phyloP scores from a whole-genome alignment of 2,329 filamentous ascomycete genomes.

The Fusarium floridanum region DNA sequence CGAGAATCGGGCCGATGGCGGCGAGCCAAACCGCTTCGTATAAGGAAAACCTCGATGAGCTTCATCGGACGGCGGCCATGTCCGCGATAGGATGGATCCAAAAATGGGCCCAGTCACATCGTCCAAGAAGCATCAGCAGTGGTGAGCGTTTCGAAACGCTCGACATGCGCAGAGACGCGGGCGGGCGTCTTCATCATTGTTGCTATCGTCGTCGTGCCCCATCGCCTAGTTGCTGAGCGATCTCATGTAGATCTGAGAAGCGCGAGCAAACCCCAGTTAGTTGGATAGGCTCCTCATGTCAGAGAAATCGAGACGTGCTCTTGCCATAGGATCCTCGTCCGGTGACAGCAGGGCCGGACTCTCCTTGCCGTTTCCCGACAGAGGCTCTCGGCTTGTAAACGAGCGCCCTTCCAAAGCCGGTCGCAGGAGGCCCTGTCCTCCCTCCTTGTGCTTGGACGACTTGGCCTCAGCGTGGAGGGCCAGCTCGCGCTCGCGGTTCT shows the following conservation, averaged over 20 bases:
- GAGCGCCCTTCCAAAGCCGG: conserved; percentile 69
- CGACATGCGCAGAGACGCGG: not conserved
- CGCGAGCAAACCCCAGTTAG: conserved; percentile 43
- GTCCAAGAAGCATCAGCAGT: not conserved
- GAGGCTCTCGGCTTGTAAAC: conserved; percentile 75
- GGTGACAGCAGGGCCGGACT: conserved; percentile 71
- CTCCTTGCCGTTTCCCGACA: conserved; percentile 66
- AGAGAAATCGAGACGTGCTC: conserved; percentile 61
- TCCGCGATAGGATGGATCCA: not conserved
- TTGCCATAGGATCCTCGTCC: conserved; percentile 61
- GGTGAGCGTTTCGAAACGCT: conserved; percentile 7
- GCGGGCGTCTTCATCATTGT: not conserved
- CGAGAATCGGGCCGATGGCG: not conserved
- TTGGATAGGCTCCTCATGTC: conserved; percentile 56
- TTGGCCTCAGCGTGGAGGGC: conserved; percentile 65
- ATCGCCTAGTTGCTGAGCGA: conserved; percentile 42
- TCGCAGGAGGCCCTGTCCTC: conserved; percentile 54
- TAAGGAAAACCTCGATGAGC: not conserved
- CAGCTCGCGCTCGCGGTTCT: conserved; percentile 74
- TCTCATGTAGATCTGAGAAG: conserved; percentile 47
- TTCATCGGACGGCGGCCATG: not conserved
- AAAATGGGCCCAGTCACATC: not conserved
- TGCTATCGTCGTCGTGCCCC: not conserved
- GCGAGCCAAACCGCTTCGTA: conserved; percentile 1
- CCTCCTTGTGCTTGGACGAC: conserved; percentile 56